phyloP scores from a whole-genome alignment of 208 protist species.

The Leishmania braziliensis region DNA sequence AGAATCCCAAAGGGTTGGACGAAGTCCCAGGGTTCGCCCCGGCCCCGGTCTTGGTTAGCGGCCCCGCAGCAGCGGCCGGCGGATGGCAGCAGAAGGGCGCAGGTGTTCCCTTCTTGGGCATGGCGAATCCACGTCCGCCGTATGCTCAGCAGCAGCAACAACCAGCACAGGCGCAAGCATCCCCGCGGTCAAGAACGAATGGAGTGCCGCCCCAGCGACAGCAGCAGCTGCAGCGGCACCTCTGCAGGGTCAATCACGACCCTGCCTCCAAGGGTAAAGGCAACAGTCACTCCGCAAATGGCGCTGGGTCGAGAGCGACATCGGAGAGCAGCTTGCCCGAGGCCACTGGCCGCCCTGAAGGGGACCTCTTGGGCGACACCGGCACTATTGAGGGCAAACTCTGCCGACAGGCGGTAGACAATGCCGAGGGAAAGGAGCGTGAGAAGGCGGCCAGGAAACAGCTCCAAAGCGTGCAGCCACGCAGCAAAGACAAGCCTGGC shows the following conservation, averaged over 20 bases:
- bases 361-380: neutral
- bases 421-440: neutral
- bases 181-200: neutral
- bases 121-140: neutral
- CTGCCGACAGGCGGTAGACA: neutral
- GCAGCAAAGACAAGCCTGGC: neutral
- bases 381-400: neutral
- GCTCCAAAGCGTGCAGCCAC: neutral
- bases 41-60: neutral
- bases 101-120: neutral
- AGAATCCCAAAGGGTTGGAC: neutral
- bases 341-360: neutral
- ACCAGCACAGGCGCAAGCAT: neutral
- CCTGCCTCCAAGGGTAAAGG: neutral
- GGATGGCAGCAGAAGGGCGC: neutral
- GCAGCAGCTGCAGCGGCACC: neutral
- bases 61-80: neutral
- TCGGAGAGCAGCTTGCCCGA: neutral
- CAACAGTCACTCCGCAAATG: neutral
- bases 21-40: no score
- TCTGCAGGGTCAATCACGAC: neutral
- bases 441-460: neutral
- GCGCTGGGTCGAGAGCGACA: neutral
- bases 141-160: neutral
- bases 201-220: neutral